Conservation (phyloP, 495 filamentous ascomycete genomes). For the Hyaloscypha variabilis region DNA sequence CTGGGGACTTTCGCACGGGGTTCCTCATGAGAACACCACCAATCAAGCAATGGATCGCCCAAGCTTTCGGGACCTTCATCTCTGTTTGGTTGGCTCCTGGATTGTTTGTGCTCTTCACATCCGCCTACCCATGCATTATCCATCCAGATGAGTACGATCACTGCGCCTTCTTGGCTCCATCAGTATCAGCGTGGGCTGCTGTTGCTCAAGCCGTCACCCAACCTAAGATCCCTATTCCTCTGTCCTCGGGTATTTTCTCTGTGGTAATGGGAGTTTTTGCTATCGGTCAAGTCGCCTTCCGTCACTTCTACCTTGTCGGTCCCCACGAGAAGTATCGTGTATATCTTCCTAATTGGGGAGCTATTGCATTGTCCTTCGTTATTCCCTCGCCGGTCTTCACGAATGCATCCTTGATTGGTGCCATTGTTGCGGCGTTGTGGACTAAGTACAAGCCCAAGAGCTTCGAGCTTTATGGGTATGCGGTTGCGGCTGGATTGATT, state of each 20-base stretch:
- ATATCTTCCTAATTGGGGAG: conserved; percentile 70
- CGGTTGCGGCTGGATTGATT: conserved; percentile 67
- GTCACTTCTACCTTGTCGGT: conserved; percentile 60
- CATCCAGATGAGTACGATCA: conserved; percentile 30
- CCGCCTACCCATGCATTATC: conserved; percentile 68
- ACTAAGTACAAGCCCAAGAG: conserved; percentile 53
- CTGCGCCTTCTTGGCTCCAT: conserved; percentile 60
- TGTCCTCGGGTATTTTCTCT: conserved; percentile 54
- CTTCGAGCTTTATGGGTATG: conserved; percentile 67
- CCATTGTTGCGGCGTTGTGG: conserved; percentile 59
- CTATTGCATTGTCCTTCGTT: conserved; percentile 65
- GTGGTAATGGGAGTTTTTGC: conserved; percentile 56
- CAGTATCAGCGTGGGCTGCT: conserved; percentile 67
- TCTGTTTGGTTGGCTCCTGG: conserved; percentile 64
- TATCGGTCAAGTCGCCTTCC: conserved; percentile 50
- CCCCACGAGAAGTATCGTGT: conserved; percentile 55
- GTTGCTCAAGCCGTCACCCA: conserved; percentile 66
- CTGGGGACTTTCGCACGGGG: conserved; percentile 63
- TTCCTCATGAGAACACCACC: conserved; percentile 66
- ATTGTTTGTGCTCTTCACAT: conserved; percentile 65
- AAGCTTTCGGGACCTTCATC: conserved; percentile 60
- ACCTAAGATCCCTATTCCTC: conserved; percentile 58
- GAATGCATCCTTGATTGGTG: conserved; percentile 60
- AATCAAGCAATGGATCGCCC: conserved; percentile 64
- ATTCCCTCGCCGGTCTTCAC: conserved; percentile 57